phyloP scores from a whole-genome alignment of 1,284 basidiomycete genomes.

The Irpex lacteus region DNA sequence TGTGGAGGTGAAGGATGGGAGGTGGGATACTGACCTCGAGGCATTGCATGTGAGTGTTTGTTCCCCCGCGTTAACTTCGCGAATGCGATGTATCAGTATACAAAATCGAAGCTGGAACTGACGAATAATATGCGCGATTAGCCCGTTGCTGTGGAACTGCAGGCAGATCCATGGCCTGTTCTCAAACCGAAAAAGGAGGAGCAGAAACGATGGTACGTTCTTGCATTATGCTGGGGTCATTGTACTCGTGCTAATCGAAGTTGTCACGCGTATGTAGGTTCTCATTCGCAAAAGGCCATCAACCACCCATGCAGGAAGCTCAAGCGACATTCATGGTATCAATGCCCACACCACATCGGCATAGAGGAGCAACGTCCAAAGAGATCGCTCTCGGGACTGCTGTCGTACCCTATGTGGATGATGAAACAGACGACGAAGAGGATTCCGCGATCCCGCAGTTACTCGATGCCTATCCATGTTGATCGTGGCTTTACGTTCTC shows the following conservation, averaged over 20 bases:
- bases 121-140: not conserved
- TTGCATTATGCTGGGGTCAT: not conserved
- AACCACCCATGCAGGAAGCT: constrained; percentile 6
- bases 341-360: constrained; percentile 8
- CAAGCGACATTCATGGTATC: constrained; percentile 11
- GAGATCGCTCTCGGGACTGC: constrained; percentile 10
- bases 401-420: constrained; percentile 3
- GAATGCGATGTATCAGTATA: not conserved
- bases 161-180: not conserved
- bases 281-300: not conserved
- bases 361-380: not conserved
- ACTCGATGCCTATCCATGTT: not conserved
- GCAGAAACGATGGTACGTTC: not conserved
- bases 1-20: constrained; percentile 5
- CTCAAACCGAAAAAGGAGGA: not conserved
- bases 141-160: constrained; percentile 14
- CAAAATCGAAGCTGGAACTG: not conserved
- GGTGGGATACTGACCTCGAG: constrained; percentile 9
- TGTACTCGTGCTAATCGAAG: not conserved
- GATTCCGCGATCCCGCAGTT: not conserved
- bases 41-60: constrained; percentile 5
- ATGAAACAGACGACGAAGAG: constrained; percentile 5
- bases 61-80: not conserved
- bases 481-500: not conserved
- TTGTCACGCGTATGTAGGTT: not conserved